Evolutionary conservation across 306 rosid genomes (phyloP).

Genomic region (Pachyrhizus erosus): DNA sequence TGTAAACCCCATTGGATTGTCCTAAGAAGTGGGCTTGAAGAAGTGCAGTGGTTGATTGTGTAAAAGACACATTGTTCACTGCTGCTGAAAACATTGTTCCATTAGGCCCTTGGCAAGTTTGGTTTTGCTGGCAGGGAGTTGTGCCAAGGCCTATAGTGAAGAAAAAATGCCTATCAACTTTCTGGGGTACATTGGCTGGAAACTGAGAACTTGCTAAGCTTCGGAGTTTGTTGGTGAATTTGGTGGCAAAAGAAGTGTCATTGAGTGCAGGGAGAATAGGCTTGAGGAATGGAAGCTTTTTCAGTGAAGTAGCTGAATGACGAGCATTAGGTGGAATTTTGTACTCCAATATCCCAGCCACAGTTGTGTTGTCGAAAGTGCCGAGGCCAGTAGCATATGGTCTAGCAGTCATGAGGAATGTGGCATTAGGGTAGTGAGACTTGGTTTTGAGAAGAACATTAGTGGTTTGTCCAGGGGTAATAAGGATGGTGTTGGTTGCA

Average conservation of each 20-base stretch:
- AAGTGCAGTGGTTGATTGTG: conserved; percentile 57
- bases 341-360: conserved; percentile 62
- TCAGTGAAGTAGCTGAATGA: conserved; percentile 35
- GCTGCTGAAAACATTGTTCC: conserved; percentile 74
- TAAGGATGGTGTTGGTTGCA: conserved; percentile 53
- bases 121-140: conserved; percentile 55
- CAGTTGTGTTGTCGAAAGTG: conserved; percentile 74
- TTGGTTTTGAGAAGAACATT: conserved; percentile 71
- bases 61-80: conserved; percentile 64
- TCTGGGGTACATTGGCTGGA: conserved; percentile 67
- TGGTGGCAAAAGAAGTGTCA: conserved; percentile 73
- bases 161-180: conserved; percentile 62
- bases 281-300: conserved; percentile 53
- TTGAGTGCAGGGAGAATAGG: conserved; percentile 62
- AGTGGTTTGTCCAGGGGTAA: conserved; percentile 74
- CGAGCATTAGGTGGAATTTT: conserved; percentile 38
- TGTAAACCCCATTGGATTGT: conserved; percentile 56
- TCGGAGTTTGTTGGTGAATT: conserved; percentile 52
- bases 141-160: conserved; percentile 76
- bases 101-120: conserved; percentile 74
- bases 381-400: conserved; percentile 61
- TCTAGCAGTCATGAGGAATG: conserved; percentile 67
- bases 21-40: conserved; percentile 66
- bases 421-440: conserved; percentile 61
- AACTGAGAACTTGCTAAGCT: conserved; percentile 59